A percentile compares a stretch with the other conserved stretches of the same genome.
Evolutionary conservation across 2,329 filamentous ascomycete genomes (phyloP).

Genomic region (Colletotrichum sublineola): DNA sequence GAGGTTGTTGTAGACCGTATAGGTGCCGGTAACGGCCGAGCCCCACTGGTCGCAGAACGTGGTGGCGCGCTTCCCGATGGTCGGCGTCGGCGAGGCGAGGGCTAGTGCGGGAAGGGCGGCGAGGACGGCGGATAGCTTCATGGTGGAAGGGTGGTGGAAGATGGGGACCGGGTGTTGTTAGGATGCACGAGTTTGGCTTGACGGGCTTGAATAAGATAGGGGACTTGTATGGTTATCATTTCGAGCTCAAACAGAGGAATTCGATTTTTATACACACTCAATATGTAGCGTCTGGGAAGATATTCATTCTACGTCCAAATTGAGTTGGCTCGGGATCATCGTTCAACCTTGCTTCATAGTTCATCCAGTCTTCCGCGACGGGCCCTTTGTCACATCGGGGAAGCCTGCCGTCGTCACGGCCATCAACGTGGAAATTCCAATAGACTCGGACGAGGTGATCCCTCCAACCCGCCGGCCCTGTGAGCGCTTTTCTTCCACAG

Average conservation of each 20-base stretch:
- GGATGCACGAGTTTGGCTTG: neutral
- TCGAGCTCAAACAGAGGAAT: too few species aligned
- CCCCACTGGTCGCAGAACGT: conserved; percentile 47
- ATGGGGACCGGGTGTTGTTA: too few species aligned
- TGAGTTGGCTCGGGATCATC: neutral
- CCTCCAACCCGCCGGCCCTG: neutral
- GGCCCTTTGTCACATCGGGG: neutral
- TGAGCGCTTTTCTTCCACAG: neutral
- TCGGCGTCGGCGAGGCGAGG: conserved; percentile 37
- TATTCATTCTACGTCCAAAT: neutral
- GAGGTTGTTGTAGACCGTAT: conserved; percentile 57
- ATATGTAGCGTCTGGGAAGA: neutral
- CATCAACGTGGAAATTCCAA: neutral
- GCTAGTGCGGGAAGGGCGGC: conserved; percentile 35
- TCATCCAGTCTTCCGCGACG: conserved; percentile 1
- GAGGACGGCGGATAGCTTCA: conserved; percentile 43
- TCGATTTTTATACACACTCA: conserved; percentile 1
- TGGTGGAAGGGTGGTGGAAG: neutral
- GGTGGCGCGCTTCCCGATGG: conserved; percentile 42
- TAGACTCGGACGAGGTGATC: conserved; percentile 22
- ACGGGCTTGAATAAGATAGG: neutral
- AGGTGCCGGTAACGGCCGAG: conserved; percentile 43
- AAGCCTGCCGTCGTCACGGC: too few species aligned
- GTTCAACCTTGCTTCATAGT: neutral
- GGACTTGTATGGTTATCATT: neutral